Evolutionary conservation across 2,329 filamentous ascomycete species (phyloP), one percentile per base, ranked within the genome.

Genomic region (Sclerotinia subarctica): DNA sequence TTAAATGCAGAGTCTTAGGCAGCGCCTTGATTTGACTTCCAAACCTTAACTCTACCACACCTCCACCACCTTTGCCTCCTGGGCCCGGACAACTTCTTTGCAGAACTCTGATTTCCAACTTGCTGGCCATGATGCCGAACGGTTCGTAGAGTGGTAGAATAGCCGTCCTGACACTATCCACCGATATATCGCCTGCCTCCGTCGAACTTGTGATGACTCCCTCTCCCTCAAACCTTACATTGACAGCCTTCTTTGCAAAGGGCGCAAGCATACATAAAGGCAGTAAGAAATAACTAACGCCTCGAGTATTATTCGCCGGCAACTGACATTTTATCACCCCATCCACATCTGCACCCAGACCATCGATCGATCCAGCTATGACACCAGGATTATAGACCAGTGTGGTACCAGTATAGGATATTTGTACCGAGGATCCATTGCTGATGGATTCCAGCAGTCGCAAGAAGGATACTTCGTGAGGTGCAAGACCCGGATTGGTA

Each of bases 371-470:
- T 70, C 95, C 95, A 0, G 93, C 95, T 75, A 99, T 96, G 52
- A 99, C 83, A 47, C 95, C 95, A 0, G 95, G 95, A 72, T 92
- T 90, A 81, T 96, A 99, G 49, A 94, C 90, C 67, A 99, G 86
- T 1, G 93, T 94, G 0, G 95, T 98, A 77, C 95, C 95, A 1
- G 93, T 97, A 81, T 96, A 95, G 15, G 93, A 97, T 74, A 99
- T 97, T 76, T 97, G 94, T 81, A 98, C 93, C 67, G 91, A 89
- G 68, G 91, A 92, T 80, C 95, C 95, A 83, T 99, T 99, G 76
- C 95, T 99, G 75, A 99, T 85, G 73, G 92, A 86, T 79, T 98
- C 95, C 76, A 99, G 89, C 24, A 99, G 90, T 68, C 95, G 94
- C 44, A 99, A 86, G 79, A 99, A 94, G 58, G 95, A 98, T 75